Conservation (phyloP, 2,329 filamentous ascomycete genomes). For the Lachnum nothofagi region DNA sequence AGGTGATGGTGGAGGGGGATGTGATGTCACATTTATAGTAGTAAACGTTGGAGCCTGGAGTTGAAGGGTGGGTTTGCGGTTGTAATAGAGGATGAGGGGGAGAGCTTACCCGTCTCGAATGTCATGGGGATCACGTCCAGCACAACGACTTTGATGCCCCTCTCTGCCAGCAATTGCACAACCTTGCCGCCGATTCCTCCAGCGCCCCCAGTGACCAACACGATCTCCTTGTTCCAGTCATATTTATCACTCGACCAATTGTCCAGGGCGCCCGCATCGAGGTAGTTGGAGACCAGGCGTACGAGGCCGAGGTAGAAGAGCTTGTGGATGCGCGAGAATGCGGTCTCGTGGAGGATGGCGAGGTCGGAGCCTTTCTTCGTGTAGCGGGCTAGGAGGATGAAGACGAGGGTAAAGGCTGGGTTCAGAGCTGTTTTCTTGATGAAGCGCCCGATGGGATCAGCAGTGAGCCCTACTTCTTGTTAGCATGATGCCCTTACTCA, state of each 20-base stretch:
- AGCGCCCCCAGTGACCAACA: slow-evolving; percentile 69
- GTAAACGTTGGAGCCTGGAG: slow-evolving; percentile 44
- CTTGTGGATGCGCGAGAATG: slow-evolving; percentile 48
- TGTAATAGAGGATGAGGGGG: neutral
- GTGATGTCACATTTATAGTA: slow-evolving; percentile 69
- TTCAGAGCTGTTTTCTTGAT: slow-evolving; percentile 59
- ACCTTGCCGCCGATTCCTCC: slow-evolving; percentile 67
- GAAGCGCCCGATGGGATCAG: slow-evolving; percentile 54
- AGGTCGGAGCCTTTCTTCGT: slow-evolving; percentile 57
- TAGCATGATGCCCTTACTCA: neutral
- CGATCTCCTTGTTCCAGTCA: slow-evolving; percentile 64
- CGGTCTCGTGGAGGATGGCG: slow-evolving; percentile 46
- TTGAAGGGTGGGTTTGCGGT: slow-evolving; percentile 21
- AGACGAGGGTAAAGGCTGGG: slow-evolving; percentile 57
- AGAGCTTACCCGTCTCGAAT: slow-evolving; percentile 43
- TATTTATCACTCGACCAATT: slow-evolving; percentile 51
- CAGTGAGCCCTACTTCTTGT: slow-evolving; percentile 43
- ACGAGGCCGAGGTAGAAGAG: slow-evolving; percentile 50
- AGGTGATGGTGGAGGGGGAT: slow-evolving; percentile 47
- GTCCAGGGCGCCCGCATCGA: slow-evolving; percentile 46
- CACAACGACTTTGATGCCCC: slow-evolving; percentile 62
- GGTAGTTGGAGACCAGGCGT: slow-evolving; percentile 44
- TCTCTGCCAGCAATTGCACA: slow-evolving; percentile 59
- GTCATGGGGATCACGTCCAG: slow-evolving; percentile 63
- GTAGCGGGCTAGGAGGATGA: slow-evolving; percentile 58